phyloP scores from a whole-genome alignment of 768 basidiomycete genomes.

The Pulveroboletus sp. region DNA sequence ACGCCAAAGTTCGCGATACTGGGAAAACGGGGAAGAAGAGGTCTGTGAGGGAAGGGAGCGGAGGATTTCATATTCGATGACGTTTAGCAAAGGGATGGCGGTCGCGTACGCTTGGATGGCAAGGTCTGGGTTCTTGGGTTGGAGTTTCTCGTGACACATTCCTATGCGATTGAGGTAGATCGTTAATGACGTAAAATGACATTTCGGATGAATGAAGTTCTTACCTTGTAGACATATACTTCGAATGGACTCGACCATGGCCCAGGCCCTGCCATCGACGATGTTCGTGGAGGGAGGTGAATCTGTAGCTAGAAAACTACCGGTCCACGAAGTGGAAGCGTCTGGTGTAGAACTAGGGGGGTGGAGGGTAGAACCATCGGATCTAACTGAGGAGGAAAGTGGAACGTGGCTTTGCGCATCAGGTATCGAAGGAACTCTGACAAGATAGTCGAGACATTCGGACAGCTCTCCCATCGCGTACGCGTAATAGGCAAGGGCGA shows the following conservation, averaged over 20 bases:
- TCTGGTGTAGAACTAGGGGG: conserved; percentile 33
- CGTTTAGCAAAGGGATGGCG: conserved; percentile 51
- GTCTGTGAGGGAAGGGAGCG: conserved; percentile 24
- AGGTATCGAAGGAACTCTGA: conserved; percentile 49
- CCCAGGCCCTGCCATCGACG: conserved; percentile 68
- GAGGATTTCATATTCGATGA: conserved; percentile 46
- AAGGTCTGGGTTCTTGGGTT: conserved; percentile 41
- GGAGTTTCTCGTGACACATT: conserved; percentile 67
- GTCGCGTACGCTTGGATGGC: conserved; percentile 58
- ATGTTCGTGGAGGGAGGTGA: conserved; percentile 48
- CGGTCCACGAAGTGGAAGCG: conserved; percentile 47
- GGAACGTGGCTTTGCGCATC: conserved; percentile 55
- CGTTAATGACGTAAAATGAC: not conserved
- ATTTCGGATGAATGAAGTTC: conserved; percentile 10
- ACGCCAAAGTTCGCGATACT: conserved; percentile 80
- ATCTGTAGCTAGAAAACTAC: conserved; percentile 45
- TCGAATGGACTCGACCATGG: conserved; percentile 66
- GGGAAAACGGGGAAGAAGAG: conserved; percentile 48
- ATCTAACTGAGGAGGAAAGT: conserved; percentile 38
- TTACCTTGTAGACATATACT: conserved; percentile 77
- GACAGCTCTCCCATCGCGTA: conserved; percentile 68
- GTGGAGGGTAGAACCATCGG: conserved; percentile 37
- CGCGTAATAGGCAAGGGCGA: conserved; percentile 74
- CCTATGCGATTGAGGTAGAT: too few relatives aligned
- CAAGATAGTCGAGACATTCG: conserved; percentile 59